phyloP scores from a whole-genome alignment of 1,284 basidiomycete genomes.

The Vanrija humicola region DNA sequence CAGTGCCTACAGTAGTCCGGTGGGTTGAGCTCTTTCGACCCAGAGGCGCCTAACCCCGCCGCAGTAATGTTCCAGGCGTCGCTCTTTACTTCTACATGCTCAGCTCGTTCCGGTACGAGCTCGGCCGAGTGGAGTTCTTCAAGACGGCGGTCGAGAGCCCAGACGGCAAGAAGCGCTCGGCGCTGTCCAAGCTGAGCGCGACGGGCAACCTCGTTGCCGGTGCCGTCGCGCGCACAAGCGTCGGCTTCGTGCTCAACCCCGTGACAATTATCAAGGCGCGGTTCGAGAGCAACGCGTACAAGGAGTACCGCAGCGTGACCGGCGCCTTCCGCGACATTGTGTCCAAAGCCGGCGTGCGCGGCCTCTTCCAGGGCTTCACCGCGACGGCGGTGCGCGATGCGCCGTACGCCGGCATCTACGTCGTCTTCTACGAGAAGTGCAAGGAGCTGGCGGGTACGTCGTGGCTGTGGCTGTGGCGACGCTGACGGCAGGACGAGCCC shows the following conservation, averaged over 20 bases:
- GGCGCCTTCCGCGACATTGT: constrained; percentile 62
- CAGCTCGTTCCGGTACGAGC: constrained; percentile 70
- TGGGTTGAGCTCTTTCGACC: constrained; percentile 22
- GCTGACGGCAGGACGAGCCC: constrained; percentile 8
- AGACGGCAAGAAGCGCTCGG: constrained; percentile 15
- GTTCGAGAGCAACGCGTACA: constrained; percentile 84
- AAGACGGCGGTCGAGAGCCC: constrained; percentile 20
- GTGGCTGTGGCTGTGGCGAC: not conserved
- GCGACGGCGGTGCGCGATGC: constrained; percentile 91
- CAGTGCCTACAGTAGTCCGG: constrained; percentile 74
- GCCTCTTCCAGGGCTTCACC: constrained; percentile 81
- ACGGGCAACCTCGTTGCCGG: constrained; percentile 87
- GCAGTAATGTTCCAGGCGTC: constrained; percentile 86
- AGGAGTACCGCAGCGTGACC: constrained; percentile 61
- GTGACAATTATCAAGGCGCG: constrained; percentile 92
- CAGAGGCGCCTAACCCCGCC: not conserved
- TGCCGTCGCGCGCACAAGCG: constrained; percentile 73
- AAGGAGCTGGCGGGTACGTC: constrained; percentile 65
- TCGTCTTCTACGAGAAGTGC: constrained; percentile 83
- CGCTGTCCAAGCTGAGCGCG: constrained; percentile 70
- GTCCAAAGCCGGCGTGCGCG: constrained; percentile 65
- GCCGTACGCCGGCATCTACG: constrained; percentile 90
- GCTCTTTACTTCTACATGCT: constrained; percentile 86
- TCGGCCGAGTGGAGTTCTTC: constrained; percentile 35
- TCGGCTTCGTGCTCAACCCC: constrained; percentile 87